phyloP scores from a whole-genome alignment of 495 filamentous ascomycete genomes.

The Trichoderma erinaceum region DNA sequence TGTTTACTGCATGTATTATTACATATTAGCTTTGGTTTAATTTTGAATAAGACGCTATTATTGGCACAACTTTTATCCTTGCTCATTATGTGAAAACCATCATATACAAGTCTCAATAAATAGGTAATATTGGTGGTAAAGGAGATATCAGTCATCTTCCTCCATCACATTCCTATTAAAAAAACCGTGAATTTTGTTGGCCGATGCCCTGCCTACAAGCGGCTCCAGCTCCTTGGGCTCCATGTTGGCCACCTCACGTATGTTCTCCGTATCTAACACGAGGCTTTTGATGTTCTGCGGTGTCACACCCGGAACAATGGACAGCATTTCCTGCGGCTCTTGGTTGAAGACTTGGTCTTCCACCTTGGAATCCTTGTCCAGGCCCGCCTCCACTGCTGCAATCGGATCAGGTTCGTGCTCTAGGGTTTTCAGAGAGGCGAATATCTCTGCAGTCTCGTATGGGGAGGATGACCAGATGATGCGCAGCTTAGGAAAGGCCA shows the following conservation, averaged over 20 bases:
- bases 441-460: constrained; percentile 96
- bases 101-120: background rate
- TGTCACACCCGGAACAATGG: constrained; percentile 79
- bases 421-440: constrained; percentile 83
- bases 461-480: constrained; percentile 92
- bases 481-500: constrained; percentile 82
- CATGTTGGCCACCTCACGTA: constrained; percentile 85
- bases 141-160: constrained; percentile 20
- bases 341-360: constrained; percentile 56
- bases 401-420: constrained; percentile 87
- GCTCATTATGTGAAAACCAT: background rate
- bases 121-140: background rate
- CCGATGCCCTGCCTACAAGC: constrained; percentile 75
- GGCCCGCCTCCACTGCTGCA: constrained; percentile 72
- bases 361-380: constrained; percentile 54
- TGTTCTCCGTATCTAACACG: constrained; percentile 64
- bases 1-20: background rate
- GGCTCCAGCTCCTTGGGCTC: constrained; percentile 60
- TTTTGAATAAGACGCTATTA: constrained; percentile 6
- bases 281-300: constrained; percentile 65
- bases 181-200: constrained; percentile 69
- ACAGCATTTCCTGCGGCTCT: constrained; percentile 77
- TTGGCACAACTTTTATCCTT: background rate
- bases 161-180: constrained; percentile 74
- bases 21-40: background rate